These are phyloP conservation scores for Pseudofabraea citricarpa DNA, from an alignment of 2,329 filamentous ascomycete species.

Conservation along the genomic window DNA sequence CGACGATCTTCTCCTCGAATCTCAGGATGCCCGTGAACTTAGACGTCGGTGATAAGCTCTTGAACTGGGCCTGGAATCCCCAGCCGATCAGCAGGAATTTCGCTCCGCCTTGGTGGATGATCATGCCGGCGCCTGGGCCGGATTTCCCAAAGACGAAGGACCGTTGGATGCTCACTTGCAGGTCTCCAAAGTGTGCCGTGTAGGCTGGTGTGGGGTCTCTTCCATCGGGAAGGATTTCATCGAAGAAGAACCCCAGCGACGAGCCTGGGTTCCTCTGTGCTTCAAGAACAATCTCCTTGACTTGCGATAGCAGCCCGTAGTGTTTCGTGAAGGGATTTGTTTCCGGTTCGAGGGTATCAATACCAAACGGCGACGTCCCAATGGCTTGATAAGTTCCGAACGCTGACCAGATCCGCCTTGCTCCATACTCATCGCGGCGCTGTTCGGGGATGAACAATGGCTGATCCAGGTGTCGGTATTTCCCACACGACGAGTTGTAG, in stretches of 20 bases:
- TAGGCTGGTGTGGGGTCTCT: constrained; percentile 26
- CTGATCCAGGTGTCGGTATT: constrained; percentile 37
- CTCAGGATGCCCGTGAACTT: constrained; percentile 38
- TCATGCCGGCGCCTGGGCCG: constrained; percentile 35
- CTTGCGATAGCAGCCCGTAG: constrained; percentile 33
- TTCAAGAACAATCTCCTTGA: constrained; percentile 32
- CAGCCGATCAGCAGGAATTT: constrained; percentile 40
- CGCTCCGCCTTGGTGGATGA: constrained; percentile 33
- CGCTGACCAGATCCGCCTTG: constrained; percentile 33
- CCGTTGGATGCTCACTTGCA: constrained; percentile 34
- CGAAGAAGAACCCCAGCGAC: constrained; percentile 38
- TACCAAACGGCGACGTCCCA: constrained; percentile 33
- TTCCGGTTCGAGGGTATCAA: constrained; percentile 34
- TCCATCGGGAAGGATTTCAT: constrained; percentile 27
- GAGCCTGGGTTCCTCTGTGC: constrained; percentile 31
- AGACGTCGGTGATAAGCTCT: constrained; percentile 24
- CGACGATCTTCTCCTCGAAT: constrained; percentile 35
- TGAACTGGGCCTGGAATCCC: constrained; percentile 36
- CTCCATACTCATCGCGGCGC: constrained; percentile 38
- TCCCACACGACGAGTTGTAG: constrained; percentile 33
- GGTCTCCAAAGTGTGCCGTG: constrained; percentile 27
- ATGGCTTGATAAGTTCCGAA: constrained; percentile 31
- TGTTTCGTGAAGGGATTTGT: constrained; percentile 31
- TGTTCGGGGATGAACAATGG: constrained; percentile 44
- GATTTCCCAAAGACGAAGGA: constrained; percentile 41